Evolutionary conservation across 768 basidiomycete species (phyloP), one percentile per base, ranked within the genome.

Genomic region (Xerocomus brunneocitrinus): DNA sequence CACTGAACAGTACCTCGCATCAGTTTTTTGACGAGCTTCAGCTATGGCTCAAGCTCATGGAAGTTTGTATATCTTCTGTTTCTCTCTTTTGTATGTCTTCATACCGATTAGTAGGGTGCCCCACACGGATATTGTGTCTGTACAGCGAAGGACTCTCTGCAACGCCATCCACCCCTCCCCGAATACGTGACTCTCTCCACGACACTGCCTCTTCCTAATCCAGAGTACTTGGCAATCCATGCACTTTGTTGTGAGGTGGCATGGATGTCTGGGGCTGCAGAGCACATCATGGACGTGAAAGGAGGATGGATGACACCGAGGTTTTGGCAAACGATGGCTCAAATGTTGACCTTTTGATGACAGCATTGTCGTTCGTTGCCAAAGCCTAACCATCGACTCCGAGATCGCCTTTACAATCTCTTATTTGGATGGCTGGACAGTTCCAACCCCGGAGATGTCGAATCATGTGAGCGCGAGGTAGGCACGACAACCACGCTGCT

Each of bases 231-330:
- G 42, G 47, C 40, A 0, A 35, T 58, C 24, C 49, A 57, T 19
- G 41, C 53, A 34, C 49, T 55, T 2, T 57, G 53, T 16, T 57
- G 56, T 35, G 49, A 57, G 30, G 31, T 48, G 3, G 45, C 49
- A 4, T 55, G 53, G 53, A 50, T 50, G 49, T 57, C 56, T 14
- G 53, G 53, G 5, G 40, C 41, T 14, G 36, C 36, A 12, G 49
- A 48, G 14, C 44, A 55, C 10, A 25, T 55, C n/a, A 31, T 25
- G 28, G 54, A 49, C 13, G 25, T 3, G 54, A 55, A 27, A 48
- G 50, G 42, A 44, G 38, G 41, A 34, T 34, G 27, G 49, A 44
- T 40, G 16, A 49, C 5, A n/a, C 36, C 14, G n/a, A 38, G n/a
- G 36, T 19, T 4, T n/a, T n/a, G 36, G n/a, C n/a, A n/a, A 19